Base-by-base conservation (phyloP, 805 yeast genomes). In the Cyberlindnera euphorbiiphila region DNA sequence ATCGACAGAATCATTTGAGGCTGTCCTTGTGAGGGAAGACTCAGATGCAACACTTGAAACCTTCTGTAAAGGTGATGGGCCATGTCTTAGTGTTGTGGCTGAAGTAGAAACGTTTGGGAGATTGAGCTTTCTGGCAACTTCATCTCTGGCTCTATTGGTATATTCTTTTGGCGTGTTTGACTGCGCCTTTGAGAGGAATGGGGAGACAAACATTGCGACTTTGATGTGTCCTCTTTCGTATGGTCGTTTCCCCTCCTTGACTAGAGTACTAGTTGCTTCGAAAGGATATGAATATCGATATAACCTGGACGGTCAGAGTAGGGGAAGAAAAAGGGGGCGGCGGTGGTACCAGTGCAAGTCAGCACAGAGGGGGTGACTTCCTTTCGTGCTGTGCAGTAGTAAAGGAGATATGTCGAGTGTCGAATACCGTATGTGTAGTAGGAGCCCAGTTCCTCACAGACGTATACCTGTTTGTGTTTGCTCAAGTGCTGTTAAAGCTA, bases 131-230 rank as follows among this genome's bases (percentile, higher is more conserved):
- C 41, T 40, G 10, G 45, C 44, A n/a, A 59, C 46, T 34, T 59
- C 61, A 33, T 48, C 54, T 25, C 64, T 41, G 18, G 64, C 64
- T 22, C 55, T 37, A 19, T 49, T 50, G 9, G 53, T 55, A 41
- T 49, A 59, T 49, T 51, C 54, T 43, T 46, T 36, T 13, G 64
- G 62, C n/a, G 62, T 56, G 16, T 43, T 34, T 14, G 49, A 33
- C 14, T 41, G 43, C 6, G 39, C 42, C 29, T 39, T 16, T 3
- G 43, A 37, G 7, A 41, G 38, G 13, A 39, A 39, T 17, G 59
- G 54, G 3, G 58, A 49, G 32, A 50, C 49, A 34, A 43, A 54
- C 59, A 54, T 54, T 15, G 36, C 14, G 20, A 21, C 13, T 14
- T 34, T 14, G 29, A 22, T 27, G 6, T 19, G 25, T 20, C 31